Evolutionary conservation across 805 yeast genomes (phyloP), one percentile per base, ranked within the genome.

Genomic region (Lachancea cidri): DNA sequence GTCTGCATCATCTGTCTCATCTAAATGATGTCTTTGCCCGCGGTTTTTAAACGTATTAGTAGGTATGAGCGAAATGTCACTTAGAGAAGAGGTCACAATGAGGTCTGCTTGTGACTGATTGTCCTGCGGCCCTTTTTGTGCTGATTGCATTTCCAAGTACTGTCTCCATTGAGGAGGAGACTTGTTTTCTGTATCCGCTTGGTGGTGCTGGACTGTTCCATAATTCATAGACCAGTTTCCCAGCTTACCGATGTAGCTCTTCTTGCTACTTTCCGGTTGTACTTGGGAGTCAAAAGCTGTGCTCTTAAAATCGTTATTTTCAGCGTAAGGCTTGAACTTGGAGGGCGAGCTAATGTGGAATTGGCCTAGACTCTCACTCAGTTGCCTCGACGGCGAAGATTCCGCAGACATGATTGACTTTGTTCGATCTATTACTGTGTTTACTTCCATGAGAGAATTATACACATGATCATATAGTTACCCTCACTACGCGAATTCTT

Each of bases 151-250:
- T 24, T 42, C 25, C 47, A 55, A 24, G 33, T 55, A 51, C 33
- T 52, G 53, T 36, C 46, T 55, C 49, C 54, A 55, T 39, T 55
- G 60, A 4, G 60, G 55, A n/a, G 47, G 49, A n/a, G 45, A 49
- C 6, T 33, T 42, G 17, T 36, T 38, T 17, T 25, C 42, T 6
- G 24, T 34, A 5, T 46, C 46, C 19, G 38, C 35, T 36, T 45
- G 40, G 15, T 32, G 36, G 33, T 49, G 52, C 32, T 52, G 52
- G 4, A 55, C 59, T 4, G 57, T 53, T 5, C 55, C 56, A 24
- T 46, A 52, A 35, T 47, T 45, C 39, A 52, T 49, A 4, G 59
- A 54, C 56, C 55, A 54, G 29, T 53, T 56, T n/a, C 48, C 52
- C 38, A 53, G 36, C 41, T 49, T 39, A 30, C 39, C 25, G n/a